Evolutionary conservation across 768 basidiomycete species (phyloP).

Genomic region (Calocera viscosa): DNA sequence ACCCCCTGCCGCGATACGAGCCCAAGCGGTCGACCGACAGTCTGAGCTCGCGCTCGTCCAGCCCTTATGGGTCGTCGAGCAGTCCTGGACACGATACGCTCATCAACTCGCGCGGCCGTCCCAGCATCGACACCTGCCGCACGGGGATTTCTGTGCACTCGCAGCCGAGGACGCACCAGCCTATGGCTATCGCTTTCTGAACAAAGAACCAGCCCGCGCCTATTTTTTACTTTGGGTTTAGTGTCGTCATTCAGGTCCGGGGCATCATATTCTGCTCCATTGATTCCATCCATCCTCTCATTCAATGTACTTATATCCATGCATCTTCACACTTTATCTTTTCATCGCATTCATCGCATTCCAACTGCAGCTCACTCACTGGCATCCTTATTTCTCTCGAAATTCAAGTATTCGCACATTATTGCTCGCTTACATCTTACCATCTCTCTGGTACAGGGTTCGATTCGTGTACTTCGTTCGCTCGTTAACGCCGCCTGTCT

Average conservation of each 20-base stretch:
- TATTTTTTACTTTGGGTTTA: neutral
- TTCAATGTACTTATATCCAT: neutral
- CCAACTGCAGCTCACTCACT: neutral
- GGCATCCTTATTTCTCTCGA: too few relatives aligned
- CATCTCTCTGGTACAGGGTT: neutral
- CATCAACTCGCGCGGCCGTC: neutral
- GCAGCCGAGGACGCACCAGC: neutral
- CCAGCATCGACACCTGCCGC: neutral
- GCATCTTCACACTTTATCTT: neutral
- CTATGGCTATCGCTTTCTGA: slow-evolving; percentile 6
- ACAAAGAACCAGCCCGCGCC: neutral
- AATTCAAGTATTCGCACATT: neutral
- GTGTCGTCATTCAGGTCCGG: neutral
- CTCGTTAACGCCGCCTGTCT: neutral
- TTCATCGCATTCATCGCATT: neutral
- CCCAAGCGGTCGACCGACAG: neutral
- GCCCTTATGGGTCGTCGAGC: neutral
- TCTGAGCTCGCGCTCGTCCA: neutral
- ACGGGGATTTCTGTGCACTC: neutral
- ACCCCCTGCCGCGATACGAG: neutral
- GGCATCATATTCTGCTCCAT: too few relatives aligned
- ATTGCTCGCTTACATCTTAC: neutral
- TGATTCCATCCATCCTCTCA: too few relatives aligned
- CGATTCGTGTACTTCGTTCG: neutral
- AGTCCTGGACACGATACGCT: neutral